Evolutionary conservation across 2,329 filamentous ascomycete species (phyloP), one percentile per base, ranked within the genome.

Genomic region (Penicillium sp.): DNA sequence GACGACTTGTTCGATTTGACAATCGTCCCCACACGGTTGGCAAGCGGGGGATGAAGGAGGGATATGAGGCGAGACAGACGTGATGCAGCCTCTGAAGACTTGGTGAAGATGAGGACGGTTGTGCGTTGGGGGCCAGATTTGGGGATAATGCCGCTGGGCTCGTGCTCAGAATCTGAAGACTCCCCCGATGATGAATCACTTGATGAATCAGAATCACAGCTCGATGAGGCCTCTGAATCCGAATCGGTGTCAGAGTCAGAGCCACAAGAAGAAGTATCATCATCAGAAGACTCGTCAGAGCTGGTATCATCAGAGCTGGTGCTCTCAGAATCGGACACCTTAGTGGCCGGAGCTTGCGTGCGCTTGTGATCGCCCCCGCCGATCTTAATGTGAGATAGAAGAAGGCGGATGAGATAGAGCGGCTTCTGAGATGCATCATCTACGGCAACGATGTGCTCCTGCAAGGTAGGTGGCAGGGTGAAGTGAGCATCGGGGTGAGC

Each of bases 31-130:
- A 91, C 84, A 43, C 83, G 78, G 1, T 79, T 70, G 2, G 83
- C 78, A 36, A 89, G 78, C 0, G 80, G 73, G 0, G 88, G 87
- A 18, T 85, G 81, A 22, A 96, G 81, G 1, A 93, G 79, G 1
- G 81, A 78, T 11, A 98, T 81, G 0, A 98, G 86, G 19, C 91
- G 89, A 1, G 90, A 87, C n/a, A 98, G 84, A 59, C 95, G 89
- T n/a, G 90, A 83, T 1, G 94, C 91, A 18, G 89, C 87, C 73
- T 96, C 92, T 72, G 94, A 96, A 58, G 91, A 96, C 68, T 92
- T 92, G 49, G 92, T 93, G 73, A 98, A 98, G 64, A 98, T 87
- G 37, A 98, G 82, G 11, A 89, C 86, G 5, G 77, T 80, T 16
- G 73, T 72, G 19, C 65, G 61, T 37, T 60, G 33, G 5, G 66